Evolutionary conservation across 495 filamentous ascomycete species (phyloP), one percentile per base, ranked within the genome.

Genomic region (Penicillium coffeae): DNA sequence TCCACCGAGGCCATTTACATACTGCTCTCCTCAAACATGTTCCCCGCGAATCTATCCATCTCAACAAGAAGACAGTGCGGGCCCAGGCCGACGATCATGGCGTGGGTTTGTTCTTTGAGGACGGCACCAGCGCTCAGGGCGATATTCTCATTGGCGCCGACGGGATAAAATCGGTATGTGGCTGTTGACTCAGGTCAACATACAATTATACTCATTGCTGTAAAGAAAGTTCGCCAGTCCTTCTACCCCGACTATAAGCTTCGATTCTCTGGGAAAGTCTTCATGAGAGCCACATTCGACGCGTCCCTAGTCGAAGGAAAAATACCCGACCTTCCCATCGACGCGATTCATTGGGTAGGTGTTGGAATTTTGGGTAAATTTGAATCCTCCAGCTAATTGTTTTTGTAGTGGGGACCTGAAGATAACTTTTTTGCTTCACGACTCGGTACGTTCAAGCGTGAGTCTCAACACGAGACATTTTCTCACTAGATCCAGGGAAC

Each of bases 201-300:
- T 3, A 33, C 15, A 7, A 1, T 0, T 20, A 18, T 40, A 27
- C 21, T 52, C 19, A 36, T 34, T 13, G 5, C 1, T 8, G 10
- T 9, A 20, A 25, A 69, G 65, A 54, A 43, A 42, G 59, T 62
- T 16, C 51, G 63, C 25, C 53, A 66, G 37, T 60, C 67, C 14
- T 73, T 75, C 38, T 54, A 69, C 8, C 71, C 70, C 1, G 58
- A 67, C 3, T 71, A 73, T 30, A 62, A 61, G 21, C 59, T 73
- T 0, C 56, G 59, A 9, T 73, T 72, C 59, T 73, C 62, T 18
- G 74, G 74, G 3, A 72, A 66, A 58, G 64, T 74, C 2, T 66
- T 71, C 7, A 70, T 75, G 58, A 61, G 74, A 36, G 65, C 69
- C n/a, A 70, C 74, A 5, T 76, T 78, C 33, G 68, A 70, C 43